These are phyloP conservation scores for Pseudozyma thailandica DNA, from an alignment of 1,284 basidiomycete species.

Conservation along the genomic window DNA sequence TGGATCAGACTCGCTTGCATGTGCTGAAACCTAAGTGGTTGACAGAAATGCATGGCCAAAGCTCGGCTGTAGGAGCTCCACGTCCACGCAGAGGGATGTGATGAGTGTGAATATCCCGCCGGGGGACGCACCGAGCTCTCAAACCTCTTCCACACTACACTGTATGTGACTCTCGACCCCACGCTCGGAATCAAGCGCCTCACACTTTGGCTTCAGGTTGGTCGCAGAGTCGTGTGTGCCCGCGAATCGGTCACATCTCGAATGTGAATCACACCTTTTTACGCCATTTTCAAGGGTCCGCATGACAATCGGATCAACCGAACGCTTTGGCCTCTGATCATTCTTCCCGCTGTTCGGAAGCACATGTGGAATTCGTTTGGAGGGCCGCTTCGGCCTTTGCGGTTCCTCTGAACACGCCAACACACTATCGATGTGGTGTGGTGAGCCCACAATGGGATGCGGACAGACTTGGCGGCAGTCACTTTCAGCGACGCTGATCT, in stretches of 20 bases:
- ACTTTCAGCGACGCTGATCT: too few species aligned
- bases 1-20: not conserved
- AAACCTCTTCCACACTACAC: not conserved
- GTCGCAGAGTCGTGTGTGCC: too few species aligned
- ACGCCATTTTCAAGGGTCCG: not conserved
- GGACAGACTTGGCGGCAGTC: too few species aligned
- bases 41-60: slow-evolving; percentile 5
- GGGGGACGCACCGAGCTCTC: too few species aligned
- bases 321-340: not conserved
- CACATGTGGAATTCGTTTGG: not conserved
- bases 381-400: too few species aligned
- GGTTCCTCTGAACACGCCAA: too few species aligned
- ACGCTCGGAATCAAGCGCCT: not conserved
- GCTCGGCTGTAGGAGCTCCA: slow-evolving; percentile 4
- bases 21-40: slow-evolving; percentile 1
- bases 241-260: too few species aligned
- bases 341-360: not conserved
- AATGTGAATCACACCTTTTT: not conserved
- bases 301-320: not conserved
- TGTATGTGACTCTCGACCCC: not conserved
- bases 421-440: too few species aligned
- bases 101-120: too few species aligned
- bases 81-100: slow-evolving; percentile 2
- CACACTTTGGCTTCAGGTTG: not conserved
- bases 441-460: too few species aligned